phyloP scores from a whole-genome alignment of 371 early-diverging fungal genomes.

The Mortierella sp. region DNA sequence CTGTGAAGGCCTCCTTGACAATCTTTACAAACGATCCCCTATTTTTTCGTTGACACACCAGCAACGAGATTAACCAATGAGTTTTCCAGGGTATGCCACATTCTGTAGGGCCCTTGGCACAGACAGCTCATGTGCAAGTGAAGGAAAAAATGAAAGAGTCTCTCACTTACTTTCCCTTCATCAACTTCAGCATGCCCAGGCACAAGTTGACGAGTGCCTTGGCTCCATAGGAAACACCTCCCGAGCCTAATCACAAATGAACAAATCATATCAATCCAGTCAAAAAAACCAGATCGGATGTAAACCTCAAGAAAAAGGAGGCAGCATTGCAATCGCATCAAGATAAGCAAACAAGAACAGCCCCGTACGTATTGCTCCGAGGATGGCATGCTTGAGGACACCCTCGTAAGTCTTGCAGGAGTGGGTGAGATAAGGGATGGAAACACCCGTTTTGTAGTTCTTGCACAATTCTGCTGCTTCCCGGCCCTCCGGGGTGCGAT shows the following conservation, averaged over 20 bases:
- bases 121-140: too few species aligned
- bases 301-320: slow-evolving; percentile 9
- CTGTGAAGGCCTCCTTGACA: slow-evolving; percentile 64
- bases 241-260: slow-evolving; percentile 21
- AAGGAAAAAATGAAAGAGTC: neutral
- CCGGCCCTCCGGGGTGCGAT: slow-evolving; percentile 49
- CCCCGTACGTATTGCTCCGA: slow-evolving; percentile 52
- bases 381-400: slow-evolving; percentile 47
- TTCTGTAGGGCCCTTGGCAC: too few species aligned
- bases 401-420: slow-evolving; percentile 49
- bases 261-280: neutral
- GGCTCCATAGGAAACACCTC: slow-evolving; percentile 35
- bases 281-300: neutral
- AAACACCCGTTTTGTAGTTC: slow-evolving; percentile 43
- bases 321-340: neutral
- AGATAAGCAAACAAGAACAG: neutral
- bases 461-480: slow-evolving; percentile 54
- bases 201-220: slow-evolving; percentile 46
- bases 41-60: neutral
- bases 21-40: slow-evolving; percentile 63
- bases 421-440: slow-evolving; percentile 45
- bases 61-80: neutral
- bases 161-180: slow-evolving; percentile 41
- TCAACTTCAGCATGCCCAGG: slow-evolving; percentile 44
- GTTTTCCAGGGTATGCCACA: neutral